Conservation (phyloP, 2,329 filamentous ascomycete genomes). For the Aspergillus latus region DNA sequence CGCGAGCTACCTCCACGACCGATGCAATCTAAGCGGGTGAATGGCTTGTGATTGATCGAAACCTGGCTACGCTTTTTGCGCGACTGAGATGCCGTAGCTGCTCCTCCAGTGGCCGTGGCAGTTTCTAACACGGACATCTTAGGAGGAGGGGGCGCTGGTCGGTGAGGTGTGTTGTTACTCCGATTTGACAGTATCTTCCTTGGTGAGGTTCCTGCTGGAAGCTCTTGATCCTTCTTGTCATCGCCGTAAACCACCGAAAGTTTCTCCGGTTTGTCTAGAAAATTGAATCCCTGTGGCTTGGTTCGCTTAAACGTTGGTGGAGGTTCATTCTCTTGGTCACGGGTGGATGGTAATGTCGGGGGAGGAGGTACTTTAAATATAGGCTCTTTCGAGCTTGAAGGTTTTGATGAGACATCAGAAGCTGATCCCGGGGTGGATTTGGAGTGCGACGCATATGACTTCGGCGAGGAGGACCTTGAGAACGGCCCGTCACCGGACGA, state of each 20-base stretch:
- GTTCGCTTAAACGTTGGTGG: conserved; percentile 66
- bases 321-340: conserved; percentile 84
- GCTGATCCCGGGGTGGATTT: conserved; percentile 45
- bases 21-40: conserved; percentile 84
- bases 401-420: conserved; percentile 41
- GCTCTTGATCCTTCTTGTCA: conserved; percentile 47
- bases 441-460: conserved; percentile 35
- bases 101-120: conserved; percentile 79
- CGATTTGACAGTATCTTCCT: conserved; percentile 52
- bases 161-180: conserved; percentile 70
- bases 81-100: conserved; percentile 70
- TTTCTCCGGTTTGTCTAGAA: conserved; percentile 59
- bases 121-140: conserved; percentile 96
- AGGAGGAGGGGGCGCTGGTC: conserved; percentile 77
- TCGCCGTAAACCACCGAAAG: conserved; percentile 51
- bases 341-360: conserved; percentile 60
- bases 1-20: conserved; percentile 91
- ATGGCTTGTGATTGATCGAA: conserved; percentile 85
- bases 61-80: conserved; percentile 79
- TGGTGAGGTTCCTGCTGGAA: conserved; percentile 46
- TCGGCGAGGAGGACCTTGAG: conserved; percentile 37
- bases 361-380: conserved; percentile 59
- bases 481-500: conserved; percentile 30
- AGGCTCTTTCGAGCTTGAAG: conserved; percentile 47
- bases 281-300: conserved; percentile 56